These are phyloP conservation scores for Pseudogymnoascus sp. DNA, from an alignment of 2,329 filamentous ascomycete genomes.

Conservation along the genomic window DNA sequence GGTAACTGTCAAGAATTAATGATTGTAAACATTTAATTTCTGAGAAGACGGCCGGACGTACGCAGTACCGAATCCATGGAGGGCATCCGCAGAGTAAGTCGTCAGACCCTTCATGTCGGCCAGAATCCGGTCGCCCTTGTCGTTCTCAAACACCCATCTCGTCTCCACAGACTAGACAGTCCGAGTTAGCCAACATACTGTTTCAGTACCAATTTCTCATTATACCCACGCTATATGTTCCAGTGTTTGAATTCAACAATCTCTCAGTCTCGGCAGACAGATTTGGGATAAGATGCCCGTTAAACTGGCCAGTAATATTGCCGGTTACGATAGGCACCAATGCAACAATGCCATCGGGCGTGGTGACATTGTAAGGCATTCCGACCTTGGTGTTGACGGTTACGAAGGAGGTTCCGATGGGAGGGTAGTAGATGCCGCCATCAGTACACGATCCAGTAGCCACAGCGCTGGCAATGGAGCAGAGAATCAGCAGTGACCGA, in stretches of 20 bases:
- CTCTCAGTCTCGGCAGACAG: constrained; percentile 1
- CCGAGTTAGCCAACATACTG: background rate
- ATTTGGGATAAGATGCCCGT: background rate
- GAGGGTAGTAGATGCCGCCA: background rate
- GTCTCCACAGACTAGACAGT: background rate
- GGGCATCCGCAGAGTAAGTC: background rate
- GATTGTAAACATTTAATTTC: too few species aligned
- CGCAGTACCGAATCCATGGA: constrained; percentile 5
- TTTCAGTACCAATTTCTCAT: background rate
- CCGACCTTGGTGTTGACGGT: background rate
- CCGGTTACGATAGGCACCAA: background rate
- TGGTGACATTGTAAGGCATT: background rate
- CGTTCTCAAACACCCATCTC: background rate
- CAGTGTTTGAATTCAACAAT: background rate
- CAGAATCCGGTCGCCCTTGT: background rate
- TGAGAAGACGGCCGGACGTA: background rate
- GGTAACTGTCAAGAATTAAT: background rate
- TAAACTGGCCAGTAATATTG: background rate
- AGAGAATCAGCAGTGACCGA: background rate
- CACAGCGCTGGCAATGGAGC: constrained; percentile 4
- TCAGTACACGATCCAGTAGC: background rate
- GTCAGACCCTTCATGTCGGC: background rate
- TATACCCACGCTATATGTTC: background rate
- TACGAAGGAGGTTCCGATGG: background rate
- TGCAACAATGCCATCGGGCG: background rate